A percentile compares a stretch with the other conserved stretches of the same genome.
phyloP scores from a whole-genome alignment of 1,139 yeast genomes.

The Yamadazyma atmosphaerica region DNA sequence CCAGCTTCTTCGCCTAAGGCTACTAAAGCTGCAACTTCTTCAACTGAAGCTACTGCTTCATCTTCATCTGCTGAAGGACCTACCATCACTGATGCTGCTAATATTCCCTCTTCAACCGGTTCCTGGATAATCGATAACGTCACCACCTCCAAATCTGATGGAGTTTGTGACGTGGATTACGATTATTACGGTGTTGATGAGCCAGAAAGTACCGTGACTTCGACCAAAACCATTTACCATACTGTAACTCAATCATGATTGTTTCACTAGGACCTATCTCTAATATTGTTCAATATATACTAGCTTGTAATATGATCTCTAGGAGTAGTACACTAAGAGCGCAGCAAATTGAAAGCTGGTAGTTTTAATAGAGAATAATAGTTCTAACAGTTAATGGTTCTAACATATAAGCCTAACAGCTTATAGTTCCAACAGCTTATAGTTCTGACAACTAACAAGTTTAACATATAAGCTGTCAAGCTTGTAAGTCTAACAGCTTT shows the following conservation, averaged over 20 bases:
- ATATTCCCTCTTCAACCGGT: conserved; percentile 35
- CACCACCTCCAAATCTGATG: conserved; percentile 32
- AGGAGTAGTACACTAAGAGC: too few species aligned
- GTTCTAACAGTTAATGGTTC: too few species aligned
- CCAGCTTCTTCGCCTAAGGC: conserved; percentile 11
- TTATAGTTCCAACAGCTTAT: too few species aligned
- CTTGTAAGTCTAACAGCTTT: too few species aligned
- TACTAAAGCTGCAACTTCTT: conserved; percentile 8
- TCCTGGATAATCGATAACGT: conserved; percentile 42
- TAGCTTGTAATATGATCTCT: too few species aligned
- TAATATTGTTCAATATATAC: not conserved
- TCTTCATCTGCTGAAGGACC: conserved; percentile 23
- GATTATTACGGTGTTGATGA: conserved; percentile 40
- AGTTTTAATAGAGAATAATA: too few species aligned
- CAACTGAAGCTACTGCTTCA: conserved; percentile 10
- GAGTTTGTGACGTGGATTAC: conserved; percentile 43
- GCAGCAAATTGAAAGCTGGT: too few species aligned
- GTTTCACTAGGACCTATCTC: conserved; percentile 10
- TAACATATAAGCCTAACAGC: too few species aligned
- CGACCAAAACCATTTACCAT: conserved; percentile 39
- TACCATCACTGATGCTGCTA: conserved; percentile 28
- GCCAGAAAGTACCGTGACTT: conserved; percentile 31
- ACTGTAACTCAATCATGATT: conserved; percentile 31
- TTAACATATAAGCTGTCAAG: too few species aligned
- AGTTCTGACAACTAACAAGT: too few species aligned